Percentiles rank a stretch among this genome's conserved stretches.
These are phyloP conservation scores for Sporothrix brunneoviolacea DNA, from an alignment of 2,329 filamentous ascomycete species.

Conservation along the genomic window DNA sequence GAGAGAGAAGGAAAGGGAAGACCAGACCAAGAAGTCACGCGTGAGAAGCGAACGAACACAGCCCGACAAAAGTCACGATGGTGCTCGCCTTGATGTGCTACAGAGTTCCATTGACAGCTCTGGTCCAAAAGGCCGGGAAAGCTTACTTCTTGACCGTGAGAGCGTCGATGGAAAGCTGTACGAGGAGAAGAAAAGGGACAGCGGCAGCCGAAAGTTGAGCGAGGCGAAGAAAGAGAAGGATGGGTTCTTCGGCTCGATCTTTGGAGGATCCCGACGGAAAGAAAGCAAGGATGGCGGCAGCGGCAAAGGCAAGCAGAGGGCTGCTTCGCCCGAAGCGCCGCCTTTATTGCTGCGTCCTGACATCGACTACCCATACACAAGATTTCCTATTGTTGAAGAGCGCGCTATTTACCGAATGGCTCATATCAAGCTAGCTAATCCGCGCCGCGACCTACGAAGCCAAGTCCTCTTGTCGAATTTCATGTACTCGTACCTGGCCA, in stretches of 20 bases:
- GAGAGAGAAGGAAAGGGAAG: constrained; percentile 45
- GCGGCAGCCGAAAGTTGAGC: constrained; percentile 60
- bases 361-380: constrained; percentile 91
- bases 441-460: constrained; percentile 81
- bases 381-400: constrained; percentile 92
- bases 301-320: constrained; percentile 69
- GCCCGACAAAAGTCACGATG: constrained; percentile 61
- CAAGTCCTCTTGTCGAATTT: constrained; percentile 97
- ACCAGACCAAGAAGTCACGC: constrained; percentile 53
- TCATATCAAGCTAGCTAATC: constrained; percentile 98
- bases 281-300: constrained; percentile 64
- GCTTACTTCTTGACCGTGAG: constrained; percentile 74
- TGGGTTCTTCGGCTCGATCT: constrained; percentile 87
- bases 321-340: constrained; percentile 71
- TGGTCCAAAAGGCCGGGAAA: constrained; percentile 66
- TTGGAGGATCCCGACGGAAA: constrained; percentile 85
- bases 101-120: constrained; percentile 77
- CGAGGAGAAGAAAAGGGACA: constrained; percentile 75
- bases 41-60: constrained; percentile 45
- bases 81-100: constrained; percentile 74
- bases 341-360: constrained; percentile 72
- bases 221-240: constrained; percentile 88
- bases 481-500: constrained; percentile 98
- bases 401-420: constrained; percentile 97
- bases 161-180: constrained; percentile 64